Percentiles rank a stretch among this genome's conserved stretches.
Conservation (phyloP, 164 flowering plant species). For the Amborella trichopoda region DNA sequence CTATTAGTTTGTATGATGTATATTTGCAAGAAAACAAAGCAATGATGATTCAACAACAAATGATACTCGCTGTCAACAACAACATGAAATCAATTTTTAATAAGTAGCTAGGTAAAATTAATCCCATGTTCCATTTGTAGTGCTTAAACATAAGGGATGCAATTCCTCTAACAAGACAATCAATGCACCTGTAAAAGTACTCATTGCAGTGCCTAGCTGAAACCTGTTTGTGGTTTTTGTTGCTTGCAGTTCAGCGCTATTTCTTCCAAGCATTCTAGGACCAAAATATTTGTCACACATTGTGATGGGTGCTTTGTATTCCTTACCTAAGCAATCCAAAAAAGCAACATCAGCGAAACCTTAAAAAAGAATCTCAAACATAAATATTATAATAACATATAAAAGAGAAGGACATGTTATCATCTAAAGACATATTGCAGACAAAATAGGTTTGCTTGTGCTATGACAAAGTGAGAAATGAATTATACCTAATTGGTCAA, state of each 20-base stretch:
- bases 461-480: no score
- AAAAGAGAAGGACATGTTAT: no score
- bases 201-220: slow-evolving; percentile 8
- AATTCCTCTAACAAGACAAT: background rate
- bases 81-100: background rate
- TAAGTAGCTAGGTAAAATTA: background rate
- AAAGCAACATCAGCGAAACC: no score
- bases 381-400: no score
- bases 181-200: slow-evolving; percentile 24
- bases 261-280: slow-evolving; percentile 4
- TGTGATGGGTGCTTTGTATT: slow-evolving; percentile 7
- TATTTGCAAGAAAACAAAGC: background rate
- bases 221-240: slow-evolving; percentile 3
- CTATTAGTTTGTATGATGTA: background rate
- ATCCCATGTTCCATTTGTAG: background rate
- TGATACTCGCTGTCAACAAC: background rate
- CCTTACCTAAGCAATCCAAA: no score
- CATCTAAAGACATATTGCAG: no score
- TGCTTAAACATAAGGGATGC: background rate
- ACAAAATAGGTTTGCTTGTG: no score
- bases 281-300: slow-evolving; percentile 12
- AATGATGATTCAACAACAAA: background rate
- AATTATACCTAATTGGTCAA: no score
- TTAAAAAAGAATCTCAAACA: no score
- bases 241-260: slow-evolving; percentile 7